phyloP scores from a whole-genome alignment of 225 moss, liverwort and hornwort genomes.

The Polytrichum commune region DNA sequence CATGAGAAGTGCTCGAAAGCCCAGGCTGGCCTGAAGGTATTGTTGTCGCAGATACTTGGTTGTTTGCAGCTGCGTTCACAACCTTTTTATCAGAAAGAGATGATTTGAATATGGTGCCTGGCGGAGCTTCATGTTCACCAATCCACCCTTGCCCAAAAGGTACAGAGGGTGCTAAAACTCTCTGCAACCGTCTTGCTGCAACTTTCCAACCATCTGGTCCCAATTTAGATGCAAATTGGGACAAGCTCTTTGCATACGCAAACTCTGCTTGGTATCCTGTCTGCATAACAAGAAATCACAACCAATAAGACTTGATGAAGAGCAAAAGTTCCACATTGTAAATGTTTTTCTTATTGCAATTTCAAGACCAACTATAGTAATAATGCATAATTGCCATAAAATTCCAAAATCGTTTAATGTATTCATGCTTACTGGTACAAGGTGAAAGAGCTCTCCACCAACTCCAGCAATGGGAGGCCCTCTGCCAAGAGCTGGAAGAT shows the following conservation, averaged over 20 bases:
- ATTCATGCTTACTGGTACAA: slow-evolving; percentile 73
- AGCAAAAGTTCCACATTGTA: no score
- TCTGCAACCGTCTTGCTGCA: slow-evolving; percentile 55
- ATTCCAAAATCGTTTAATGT: background rate
- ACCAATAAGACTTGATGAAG: background rate
- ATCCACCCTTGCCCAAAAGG: slow-evolving; percentile 66
- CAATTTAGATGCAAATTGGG: slow-evolving; percentile 44
- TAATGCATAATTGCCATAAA: background rate
- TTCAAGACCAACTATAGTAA: no score
- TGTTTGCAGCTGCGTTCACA: slow-evolving; percentile 20
- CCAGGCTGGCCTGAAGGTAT: slow-evolving; percentile 17
- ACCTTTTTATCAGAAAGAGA: slow-evolving; percentile 33
- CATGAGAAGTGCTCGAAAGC: slow-evolving; percentile 28
- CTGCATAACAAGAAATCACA: slow-evolving; percentile 28
- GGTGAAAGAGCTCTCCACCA: slow-evolving; percentile 85
- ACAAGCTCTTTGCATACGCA: slow-evolving; percentile 61
- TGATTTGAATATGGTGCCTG: slow-evolving; percentile 56
- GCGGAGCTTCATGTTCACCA: slow-evolving; percentile 57
- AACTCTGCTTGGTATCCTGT: slow-evolving; percentile 57
- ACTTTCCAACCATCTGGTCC: slow-evolving; percentile 56
- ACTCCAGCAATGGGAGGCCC: slow-evolving; percentile 87
- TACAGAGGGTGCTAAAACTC: slow-evolving; percentile 56
- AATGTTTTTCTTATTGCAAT: no score
- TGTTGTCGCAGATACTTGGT: slow-evolving; percentile 27
- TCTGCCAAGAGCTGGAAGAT: slow-evolving; percentile 88